Base-by-base conservation (phyloP, 2,329 filamentous ascomycete genomes). In the Teratosphaeria pseudoeucalypti region DNA sequence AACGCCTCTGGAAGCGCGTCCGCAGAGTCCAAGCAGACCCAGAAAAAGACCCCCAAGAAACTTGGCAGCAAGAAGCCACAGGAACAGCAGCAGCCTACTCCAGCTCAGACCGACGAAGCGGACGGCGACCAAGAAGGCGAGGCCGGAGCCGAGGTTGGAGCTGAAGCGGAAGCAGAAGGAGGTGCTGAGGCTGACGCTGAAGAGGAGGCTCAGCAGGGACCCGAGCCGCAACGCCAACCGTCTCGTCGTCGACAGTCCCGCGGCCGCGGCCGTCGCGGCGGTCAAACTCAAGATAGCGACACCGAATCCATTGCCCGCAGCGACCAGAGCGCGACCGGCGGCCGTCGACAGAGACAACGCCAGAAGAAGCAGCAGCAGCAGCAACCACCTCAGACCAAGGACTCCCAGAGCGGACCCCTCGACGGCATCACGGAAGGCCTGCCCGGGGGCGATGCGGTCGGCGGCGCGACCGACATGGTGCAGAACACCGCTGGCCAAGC, bases 271-370 rank as follows among this genome's bases (percentile, higher is more conserved):
- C 75, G 79, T 65, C 73, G 71, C 66, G 72, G 73, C 59, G 58
- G 64, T 27, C 16, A 26, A 34, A 26, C 11, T 9, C 63, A 69
- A 57, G 77, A 79, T 9, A 78, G 75, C 63, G 82, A 83, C 66
- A 77, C 76, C 34, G 82, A 85, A 66, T 80, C 78, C 54, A 74
- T 81, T 62, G 73, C 79, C 6, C 78, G 81, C 66, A 79, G 77
- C 66, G 80, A 83, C 63, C 77, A 81, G 59, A 81, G 80, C 60
- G 73, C 75, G 34, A 70, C 75, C 49, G 79, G 79, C 34, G 82
- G 82, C 59, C 81, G 82, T 62, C 80, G 81, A 64, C 82, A 83
- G 67, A 76, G 81, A 64, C 80, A 83, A 66, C 75, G 78, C 58
- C 68, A 75, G 67, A 76, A 79, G 72, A 79, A 80, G 71, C 75